These are phyloP conservation scores for Pythium chondricola DNA, from an alignment of 352 stramenopile genomes.

Conservation along the genomic window DNA sequence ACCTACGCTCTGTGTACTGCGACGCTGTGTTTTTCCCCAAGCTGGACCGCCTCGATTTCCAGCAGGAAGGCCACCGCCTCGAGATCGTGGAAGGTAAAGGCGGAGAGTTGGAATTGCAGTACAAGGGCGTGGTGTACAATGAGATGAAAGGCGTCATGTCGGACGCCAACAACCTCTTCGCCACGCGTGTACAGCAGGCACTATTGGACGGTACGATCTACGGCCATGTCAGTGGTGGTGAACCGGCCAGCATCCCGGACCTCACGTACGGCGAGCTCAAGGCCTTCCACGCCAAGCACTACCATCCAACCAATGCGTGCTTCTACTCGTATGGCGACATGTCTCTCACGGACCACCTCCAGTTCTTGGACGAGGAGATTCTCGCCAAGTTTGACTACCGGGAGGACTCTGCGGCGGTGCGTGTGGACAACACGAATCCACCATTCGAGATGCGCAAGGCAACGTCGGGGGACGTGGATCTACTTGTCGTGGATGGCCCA, in stretches of 20 bases:
- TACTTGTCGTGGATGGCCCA: conserved; percentile 46
- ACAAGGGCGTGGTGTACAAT: conserved; percentile 98
- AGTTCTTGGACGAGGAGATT: conserved; percentile 67
- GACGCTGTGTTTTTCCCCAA: conserved; percentile 97
- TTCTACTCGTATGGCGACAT: conserved; percentile 90
- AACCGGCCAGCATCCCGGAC: conserved; percentile 60
- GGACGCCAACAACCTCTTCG: conserved; percentile 91
- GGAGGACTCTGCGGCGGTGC: conserved; percentile 36
- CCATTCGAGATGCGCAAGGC: conserved; percentile 38
- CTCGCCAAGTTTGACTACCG: conserved; percentile 61
- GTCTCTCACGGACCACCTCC: conserved; percentile 64
- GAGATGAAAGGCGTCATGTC: conserved; percentile 99
- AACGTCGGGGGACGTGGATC: conserved; percentile 3
- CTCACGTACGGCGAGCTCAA: conserved; percentile 75
- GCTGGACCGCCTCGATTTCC: conserved; percentile 67
- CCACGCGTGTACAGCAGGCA: conserved; percentile 84
- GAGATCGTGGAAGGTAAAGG: conserved; percentile 39
- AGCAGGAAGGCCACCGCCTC: conserved; percentile 76
- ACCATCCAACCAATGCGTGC: conserved; percentile 86
- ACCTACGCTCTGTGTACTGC: conserved; percentile 96
- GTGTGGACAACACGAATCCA: conserved; percentile 27
- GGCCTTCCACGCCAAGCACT: conserved; percentile 77
- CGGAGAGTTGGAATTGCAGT: conserved; percentile 39
- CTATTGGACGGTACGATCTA: conserved; percentile 90
- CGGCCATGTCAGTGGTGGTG: conserved; percentile 73